These are phyloP conservation scores for Hanseniaspora valbyensis DNA, from an alignment of 805 yeast species.

Conservation along the genomic window DNA sequence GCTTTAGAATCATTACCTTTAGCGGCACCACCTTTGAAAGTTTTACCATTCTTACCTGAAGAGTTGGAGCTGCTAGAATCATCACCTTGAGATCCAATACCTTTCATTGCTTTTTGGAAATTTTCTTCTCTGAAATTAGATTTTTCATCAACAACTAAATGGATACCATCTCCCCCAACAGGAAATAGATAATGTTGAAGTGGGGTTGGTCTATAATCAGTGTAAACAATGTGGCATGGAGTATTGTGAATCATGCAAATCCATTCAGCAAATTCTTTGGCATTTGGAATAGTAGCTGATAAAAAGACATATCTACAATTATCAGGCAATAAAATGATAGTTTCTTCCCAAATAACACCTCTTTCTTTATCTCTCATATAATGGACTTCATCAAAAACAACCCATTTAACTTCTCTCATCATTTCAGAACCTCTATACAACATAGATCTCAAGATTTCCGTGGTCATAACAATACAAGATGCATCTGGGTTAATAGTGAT, in stretches of 20 bases:
- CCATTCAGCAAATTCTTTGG: slow-evolving; percentile 99
- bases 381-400: slow-evolving; percentile 94
- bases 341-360: slow-evolving; percentile 99
- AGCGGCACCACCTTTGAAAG: slow-evolving; percentile 67
- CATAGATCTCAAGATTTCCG: slow-evolving; percentile 95
- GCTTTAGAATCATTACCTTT: slow-evolving; percentile 52
- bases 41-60: slow-evolving; percentile 59
- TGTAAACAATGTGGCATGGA: slow-evolving; percentile 97
- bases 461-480: slow-evolving; percentile 95
- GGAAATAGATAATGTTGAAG: slow-evolving; percentile 95
- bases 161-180: slow-evolving; percentile 97
- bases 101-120: slow-evolving; percentile 96
- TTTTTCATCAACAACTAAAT: slow-evolving; percentile 94
- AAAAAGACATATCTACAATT: slow-evolving; percentile 88
- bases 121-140: slow-evolving; percentile 93
- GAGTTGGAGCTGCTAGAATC: slow-evolving; percentile 56
- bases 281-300: slow-evolving; percentile 95
- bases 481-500: slow-evolving; percentile 98
- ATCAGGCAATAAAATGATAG: slow-evolving; percentile 88
- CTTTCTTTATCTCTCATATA: slow-evolving; percentile 96
- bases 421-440: slow-evolving; percentile 93
- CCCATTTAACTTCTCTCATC: slow-evolving; percentile 99
- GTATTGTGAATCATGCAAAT: slow-evolving; percentile 87
- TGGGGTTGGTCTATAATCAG: slow-evolving; percentile 98
- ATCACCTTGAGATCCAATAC: slow-evolving; percentile 67